These are phyloP conservation scores for Paraphaeosphaeria sporulosa DNA, from an alignment of 2,329 filamentous ascomycete genomes.

Conservation along the genomic window DNA sequence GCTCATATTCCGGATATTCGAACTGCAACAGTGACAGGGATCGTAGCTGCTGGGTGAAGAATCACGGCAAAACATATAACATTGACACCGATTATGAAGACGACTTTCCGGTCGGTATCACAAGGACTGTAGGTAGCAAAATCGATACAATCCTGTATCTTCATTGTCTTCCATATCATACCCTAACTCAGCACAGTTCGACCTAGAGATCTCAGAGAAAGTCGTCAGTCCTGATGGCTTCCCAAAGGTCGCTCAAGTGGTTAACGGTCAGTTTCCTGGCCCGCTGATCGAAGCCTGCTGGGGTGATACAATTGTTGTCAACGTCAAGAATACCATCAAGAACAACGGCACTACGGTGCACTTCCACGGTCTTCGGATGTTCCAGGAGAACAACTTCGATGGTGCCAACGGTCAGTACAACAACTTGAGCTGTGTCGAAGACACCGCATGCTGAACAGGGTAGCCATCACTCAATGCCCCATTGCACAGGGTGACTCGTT, in stretches of 20 bases:
- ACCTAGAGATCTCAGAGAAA: slow-evolving; percentile 20
- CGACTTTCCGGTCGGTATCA: slow-evolving; percentile 17
- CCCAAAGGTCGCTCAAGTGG: slow-evolving; percentile 29
- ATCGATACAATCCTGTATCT: background rate
- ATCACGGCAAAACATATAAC: slow-evolving; percentile 26
- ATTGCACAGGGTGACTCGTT: slow-evolving; percentile 56
- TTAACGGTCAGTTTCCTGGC: slow-evolving; percentile 34
- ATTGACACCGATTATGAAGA: slow-evolving; percentile 35
- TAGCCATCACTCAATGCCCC: slow-evolving; percentile 51
- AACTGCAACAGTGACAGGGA: slow-evolving; percentile 31
- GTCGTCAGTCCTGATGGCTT: slow-evolving; percentile 29
- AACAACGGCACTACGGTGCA: slow-evolving; percentile 69
- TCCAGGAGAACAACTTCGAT: slow-evolving; percentile 60
- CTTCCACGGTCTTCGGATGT: slow-evolving; percentile 66
- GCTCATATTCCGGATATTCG: slow-evolving; percentile 26
- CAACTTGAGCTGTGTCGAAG: too few relatives aligned
- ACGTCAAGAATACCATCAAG: slow-evolving; percentile 60
- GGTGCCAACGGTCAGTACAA: slow-evolving; percentile 56
- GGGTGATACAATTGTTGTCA: slow-evolving; percentile 31
- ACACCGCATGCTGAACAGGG: background rate
- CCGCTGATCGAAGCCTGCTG: slow-evolving; percentile 33
- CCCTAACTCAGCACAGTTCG: slow-evolving; percentile 13
- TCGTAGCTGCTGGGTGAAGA: slow-evolving; percentile 36
- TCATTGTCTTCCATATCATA: background rate
- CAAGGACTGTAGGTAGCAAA: slow-evolving; percentile 15